Conservation (phyloP, 352 stramenopile genomes). For the Pythium grandisporangium region DNA sequence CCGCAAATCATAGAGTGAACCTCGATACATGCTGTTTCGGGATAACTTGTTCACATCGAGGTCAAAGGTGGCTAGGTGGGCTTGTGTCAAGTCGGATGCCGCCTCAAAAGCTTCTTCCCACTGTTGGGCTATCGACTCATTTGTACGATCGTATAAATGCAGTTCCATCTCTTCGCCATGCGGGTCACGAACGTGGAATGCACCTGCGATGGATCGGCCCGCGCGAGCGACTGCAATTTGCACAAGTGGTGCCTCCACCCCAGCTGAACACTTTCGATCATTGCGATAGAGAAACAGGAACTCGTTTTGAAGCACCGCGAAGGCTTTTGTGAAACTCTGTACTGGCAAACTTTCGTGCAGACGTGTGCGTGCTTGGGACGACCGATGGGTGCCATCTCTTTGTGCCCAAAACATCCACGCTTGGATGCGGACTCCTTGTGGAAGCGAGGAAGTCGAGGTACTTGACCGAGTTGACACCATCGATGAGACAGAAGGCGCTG, state of each 20-base stretch:
- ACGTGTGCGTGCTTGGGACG: slow-evolving; percentile 3
- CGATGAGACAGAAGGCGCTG: too few relatives aligned
- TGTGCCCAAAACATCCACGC: slow-evolving; percentile 38
- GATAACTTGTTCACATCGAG: slow-evolving; percentile 54
- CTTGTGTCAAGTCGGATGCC: slow-evolving; percentile 40
- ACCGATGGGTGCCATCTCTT: slow-evolving; percentile 5
- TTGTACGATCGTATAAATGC: slow-evolving; percentile 28
- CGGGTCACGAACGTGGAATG: slow-evolving; percentile 25
- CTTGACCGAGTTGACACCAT: slow-evolving; percentile 13
- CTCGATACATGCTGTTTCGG: slow-evolving; percentile 51
- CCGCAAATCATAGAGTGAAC: slow-evolving; percentile 30
- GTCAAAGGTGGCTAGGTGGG: slow-evolving; percentile 54
- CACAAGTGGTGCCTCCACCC: slow-evolving; percentile 16
- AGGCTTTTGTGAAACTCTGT: slow-evolving; percentile 29
- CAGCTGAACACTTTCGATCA: slow-evolving; percentile 11
- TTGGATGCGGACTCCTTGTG: slow-evolving; percentile 16
- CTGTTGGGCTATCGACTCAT: slow-evolving; percentile 12
- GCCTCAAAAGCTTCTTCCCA: slow-evolving; percentile 52
- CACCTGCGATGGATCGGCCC: slow-evolving; percentile 11
- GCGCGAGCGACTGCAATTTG: slow-evolving; percentile 27
- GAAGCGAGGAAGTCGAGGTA: not conserved
- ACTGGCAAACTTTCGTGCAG: not conserved
- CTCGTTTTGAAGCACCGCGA: slow-evolving; percentile 28
- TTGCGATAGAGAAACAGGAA: slow-evolving; percentile 31
- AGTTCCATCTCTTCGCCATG: slow-evolving; percentile 29